Percentiles rank a stretch among this genome's conserved stretches.
Evolutionary conservation across 108 stramenopile genomes (phyloP).

Genomic region (Stephanodiscus minutulus): DNA sequence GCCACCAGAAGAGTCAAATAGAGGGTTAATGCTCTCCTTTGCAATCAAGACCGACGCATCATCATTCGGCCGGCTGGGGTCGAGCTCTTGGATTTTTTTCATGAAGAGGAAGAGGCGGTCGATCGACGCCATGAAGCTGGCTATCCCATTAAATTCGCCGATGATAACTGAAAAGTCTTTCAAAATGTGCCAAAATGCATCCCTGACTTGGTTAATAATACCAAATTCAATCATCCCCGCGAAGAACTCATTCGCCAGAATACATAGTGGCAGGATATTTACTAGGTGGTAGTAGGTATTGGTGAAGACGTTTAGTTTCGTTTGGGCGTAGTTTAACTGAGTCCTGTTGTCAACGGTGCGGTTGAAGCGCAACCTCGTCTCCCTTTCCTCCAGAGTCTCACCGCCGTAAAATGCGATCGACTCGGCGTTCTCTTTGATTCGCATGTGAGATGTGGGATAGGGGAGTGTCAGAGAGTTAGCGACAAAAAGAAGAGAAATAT

Average conservation of each 20-base stretch:
- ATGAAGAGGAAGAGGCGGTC: conserved; percentile 66
- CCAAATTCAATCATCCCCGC: conserved; percentile 70
- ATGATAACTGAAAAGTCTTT: conserved; percentile 76
- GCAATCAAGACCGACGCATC: not conserved
- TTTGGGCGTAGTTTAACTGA: conserved; percentile 54
- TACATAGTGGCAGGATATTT: conserved; percentile 66
- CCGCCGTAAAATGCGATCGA: conserved; percentile 78
- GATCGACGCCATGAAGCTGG: conserved; percentile 60
- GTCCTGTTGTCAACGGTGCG: conserved; percentile 59
- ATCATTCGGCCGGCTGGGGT: conserved; percentile 24
- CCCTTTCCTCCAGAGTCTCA: conserved; percentile 57
- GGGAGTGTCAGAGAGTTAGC: not conserved
- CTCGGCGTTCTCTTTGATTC: conserved; percentile 70
- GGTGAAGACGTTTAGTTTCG: conserved; percentile 75
- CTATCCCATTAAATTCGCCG: conserved; percentile 66
- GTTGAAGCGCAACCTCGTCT: conserved; percentile 50
- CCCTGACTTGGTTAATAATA: conserved; percentile 42
- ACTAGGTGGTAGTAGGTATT: conserved; percentile 60
- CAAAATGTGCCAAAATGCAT: conserved; percentile 88
- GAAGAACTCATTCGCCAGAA: conserved; percentile 73
- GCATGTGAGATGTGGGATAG: not conserved
- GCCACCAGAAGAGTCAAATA: not conserved
- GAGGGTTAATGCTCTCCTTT: not conserved
- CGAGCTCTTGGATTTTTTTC: conserved; percentile 42
- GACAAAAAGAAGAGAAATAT: not conserved